Evolutionary conservation across 1,139 yeast genomes (phyloP).

Genomic region (Arxiozyma slooffiae): DNA sequence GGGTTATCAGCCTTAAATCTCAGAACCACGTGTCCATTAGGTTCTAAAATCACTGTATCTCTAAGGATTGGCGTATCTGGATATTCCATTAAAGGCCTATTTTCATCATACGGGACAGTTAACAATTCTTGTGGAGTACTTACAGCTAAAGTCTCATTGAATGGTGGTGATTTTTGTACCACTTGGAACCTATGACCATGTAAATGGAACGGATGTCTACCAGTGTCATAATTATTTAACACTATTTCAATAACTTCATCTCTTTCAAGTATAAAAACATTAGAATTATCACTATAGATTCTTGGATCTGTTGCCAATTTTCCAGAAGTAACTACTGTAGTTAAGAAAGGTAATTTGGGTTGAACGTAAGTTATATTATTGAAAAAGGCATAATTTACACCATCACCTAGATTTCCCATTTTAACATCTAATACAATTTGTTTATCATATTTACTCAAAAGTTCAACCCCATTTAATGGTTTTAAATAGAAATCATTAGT

Average conservation of each 20-base stretch:
- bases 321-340: slow-evolving; percentile 46
- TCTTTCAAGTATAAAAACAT: slow-evolving; percentile 49
- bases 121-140: slow-evolving; percentile 28
- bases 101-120: slow-evolving; percentile 40
- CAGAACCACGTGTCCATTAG: slow-evolving; percentile 56
- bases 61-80: slow-evolving; percentile 55
- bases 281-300: slow-evolving; percentile 61
- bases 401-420: slow-evolving; percentile 64
- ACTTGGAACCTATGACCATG: slow-evolving; percentile 74
- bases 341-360: slow-evolving; percentile 59
- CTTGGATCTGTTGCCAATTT: slow-evolving; percentile 38
- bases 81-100: slow-evolving; percentile 35
- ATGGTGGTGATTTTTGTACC: slow-evolving; percentile 46
- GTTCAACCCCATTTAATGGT: slow-evolving; percentile 37
- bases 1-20: slow-evolving; percentile 68
- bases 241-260: slow-evolving; percentile 60
- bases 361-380: slow-evolving; percentile 52
- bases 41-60: slow-evolving; percentile 56
- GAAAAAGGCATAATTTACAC: slow-evolving; percentile 68
- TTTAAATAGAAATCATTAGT: slow-evolving; percentile 50
- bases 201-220: slow-evolving; percentile 74
- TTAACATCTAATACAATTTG: slow-evolving; percentile 48
- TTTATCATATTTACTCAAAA: slow-evolving; percentile 51
- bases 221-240: slow-evolving; percentile 60
- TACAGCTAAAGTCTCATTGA: slow-evolving; percentile 27